Evolutionary conservation across 140 eudicot species (phyloP), one percentile per base, ranked within the genome.

Genomic region (Flaveria floridana): DNA sequence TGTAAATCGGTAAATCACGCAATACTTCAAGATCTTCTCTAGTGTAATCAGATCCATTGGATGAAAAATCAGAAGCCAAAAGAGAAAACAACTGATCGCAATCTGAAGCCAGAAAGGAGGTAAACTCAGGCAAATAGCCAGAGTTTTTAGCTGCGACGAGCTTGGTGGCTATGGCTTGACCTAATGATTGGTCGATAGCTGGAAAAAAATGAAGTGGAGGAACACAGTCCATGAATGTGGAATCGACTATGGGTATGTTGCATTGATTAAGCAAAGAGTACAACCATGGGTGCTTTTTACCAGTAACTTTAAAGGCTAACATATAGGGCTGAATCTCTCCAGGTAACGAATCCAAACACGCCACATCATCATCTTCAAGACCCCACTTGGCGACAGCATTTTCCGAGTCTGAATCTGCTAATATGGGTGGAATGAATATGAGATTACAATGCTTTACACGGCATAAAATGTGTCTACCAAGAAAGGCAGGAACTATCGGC

Each of bases 401-500:
- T 44, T 64, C 84, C 37, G 86, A 72, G 37, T 76, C 76, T 28
- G 84, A 61, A 75, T 77, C 64, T 4, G 76, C 18, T 65, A 76
- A 12, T 6, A 34, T 78, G n/a, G 99, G 91, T 28, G 97, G 97
- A 76, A 95, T 75, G 78, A 95, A 95, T 56, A 95, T 86, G 68
- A 95, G 89, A 76, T 86, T 80, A 12, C 92, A 90, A 75, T 95
- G 89, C 84, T 88, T 87, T 68, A 88, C 87, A 76, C 99, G 97
- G 77, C 99, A 95, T 75, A 95, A 81, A 78, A 95, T 78, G 65
- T 90, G 96, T 67, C 99, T 89, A 78, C 99, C 99, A 82, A 95
- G 96, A 76, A 91, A 95, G 65, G 97, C 96, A 64, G 99, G 99
- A 73, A 87, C 91, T 63, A 95, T 85, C n/a, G 99, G 99, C 99